A percentile compares a stretch with the other conserved stretches of the same genome.
Conservation (phyloP, 345 rosid genomes). For the Geranium brycei region DNA sequence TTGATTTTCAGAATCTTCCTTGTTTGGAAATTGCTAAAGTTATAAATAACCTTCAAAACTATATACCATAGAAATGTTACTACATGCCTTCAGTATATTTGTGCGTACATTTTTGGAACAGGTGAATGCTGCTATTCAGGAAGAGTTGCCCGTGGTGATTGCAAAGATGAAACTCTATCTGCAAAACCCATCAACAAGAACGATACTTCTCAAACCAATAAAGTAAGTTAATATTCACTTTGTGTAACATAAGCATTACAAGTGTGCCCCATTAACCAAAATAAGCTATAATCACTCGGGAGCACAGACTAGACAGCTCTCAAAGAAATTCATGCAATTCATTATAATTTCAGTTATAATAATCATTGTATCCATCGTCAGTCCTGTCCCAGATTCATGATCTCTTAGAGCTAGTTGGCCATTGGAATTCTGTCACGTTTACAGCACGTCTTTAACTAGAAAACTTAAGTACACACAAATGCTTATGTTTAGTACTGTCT, state of each 20-base stretch:
- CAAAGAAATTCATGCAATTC: neutral
- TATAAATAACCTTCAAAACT: neutral
- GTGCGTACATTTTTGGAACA: constrained; percentile 15
- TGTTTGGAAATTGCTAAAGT: neutral
- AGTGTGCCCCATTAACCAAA: neutral
- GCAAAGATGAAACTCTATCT: constrained; percentile 89
- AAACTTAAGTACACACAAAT: too few species aligned
- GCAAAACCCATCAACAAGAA: constrained; percentile 70
- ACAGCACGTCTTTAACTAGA: too few species aligned
- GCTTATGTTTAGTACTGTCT: too few species aligned
- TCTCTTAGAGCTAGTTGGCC: too few species aligned
- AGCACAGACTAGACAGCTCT: neutral
- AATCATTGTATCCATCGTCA: too few species aligned
- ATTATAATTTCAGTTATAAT: too few species aligned
- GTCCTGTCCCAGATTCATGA: too few species aligned
- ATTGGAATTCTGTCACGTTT: too few species aligned
- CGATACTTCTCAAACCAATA: constrained; percentile 83
- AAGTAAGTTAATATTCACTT: constrained; percentile 24
- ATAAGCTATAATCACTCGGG: neutral
- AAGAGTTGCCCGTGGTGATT: constrained; percentile 59
- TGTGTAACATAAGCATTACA: neutral
- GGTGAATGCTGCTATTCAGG: constrained; percentile 62
- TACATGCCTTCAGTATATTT: neutral
- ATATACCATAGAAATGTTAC: neutral
- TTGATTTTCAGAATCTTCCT: neutral